Evolutionary conservation across 2,329 filamentous ascomycete species (phyloP), one percentile per base, ranked within the genome.

Genomic region (Colletotrichum lupini): DNA sequence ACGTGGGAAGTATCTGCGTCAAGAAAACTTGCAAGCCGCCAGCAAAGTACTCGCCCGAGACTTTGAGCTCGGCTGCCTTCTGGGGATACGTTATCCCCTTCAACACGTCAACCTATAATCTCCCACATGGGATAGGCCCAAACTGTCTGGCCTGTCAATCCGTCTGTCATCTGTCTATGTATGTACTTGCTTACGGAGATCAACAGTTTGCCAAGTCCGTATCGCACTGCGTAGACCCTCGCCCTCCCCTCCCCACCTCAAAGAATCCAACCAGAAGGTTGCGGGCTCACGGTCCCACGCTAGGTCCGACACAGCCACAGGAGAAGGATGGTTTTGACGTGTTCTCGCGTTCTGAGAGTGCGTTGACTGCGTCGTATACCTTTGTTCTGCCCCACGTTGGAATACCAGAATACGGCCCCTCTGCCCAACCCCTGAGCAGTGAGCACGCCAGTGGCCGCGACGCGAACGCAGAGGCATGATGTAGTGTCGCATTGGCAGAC

Each of bases 271-370:
- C 59, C 56, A 61, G 70, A 65, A 52, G 32, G 59, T 70, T 70
- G 63, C 70, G 26, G 32, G 30, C 28, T 70, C 67, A 22, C 28
- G 61, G 55, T 37, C 66, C 70, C 70, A 70, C 60, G 55, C 55
- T 61, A 63, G 24, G 30, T 28, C 65, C 22, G 60, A 73, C 67
- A 65, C 70, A 70, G 70, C 70, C 67, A 73, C 70, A 37, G 70
- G 14, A 37, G 60, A 56, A 30, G 55, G 32, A 37, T 60, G 35
- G 66, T 22, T 22, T 73, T 65, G 66, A 65, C 67, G 67, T 65
- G 67, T 64, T 63, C 24, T 32, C 56, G 14, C 37, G 35, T 37
- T 37, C 37, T 49, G 35, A 4, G 49, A 67, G 46, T 56, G 68
- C 26, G 57, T 67, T 30, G 55, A 42, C 53, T 58, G 32, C 28